Evolutionary conservation across 805 yeast species (phyloP).

Genomic region (Kodamaea lidongshanica): DNA sequence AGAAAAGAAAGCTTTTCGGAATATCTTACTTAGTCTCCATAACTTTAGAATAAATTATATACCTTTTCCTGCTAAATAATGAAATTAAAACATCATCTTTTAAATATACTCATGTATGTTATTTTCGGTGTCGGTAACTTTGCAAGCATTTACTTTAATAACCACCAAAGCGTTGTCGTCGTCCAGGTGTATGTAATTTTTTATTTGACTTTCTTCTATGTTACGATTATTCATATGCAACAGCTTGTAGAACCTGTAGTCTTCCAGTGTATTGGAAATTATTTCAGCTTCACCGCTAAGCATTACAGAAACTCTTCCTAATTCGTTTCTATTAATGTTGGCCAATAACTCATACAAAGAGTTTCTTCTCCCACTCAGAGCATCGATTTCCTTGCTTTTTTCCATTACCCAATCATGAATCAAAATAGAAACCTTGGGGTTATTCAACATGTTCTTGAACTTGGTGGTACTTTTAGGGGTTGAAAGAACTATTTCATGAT

Average conservation of each 20-base stretch:
- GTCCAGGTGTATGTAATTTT: slow-evolving; percentile 42
- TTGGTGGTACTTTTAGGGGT: slow-evolving; percentile 70
- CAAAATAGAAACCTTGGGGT: slow-evolving; percentile 74
- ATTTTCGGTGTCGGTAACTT: slow-evolving; percentile 73
- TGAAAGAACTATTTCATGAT: slow-evolving; percentile 54
- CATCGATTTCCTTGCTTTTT: slow-evolving; percentile 21
- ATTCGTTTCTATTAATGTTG: slow-evolving; percentile 70
- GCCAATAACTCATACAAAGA: slow-evolving; percentile 48
- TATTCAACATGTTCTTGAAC: slow-evolving; percentile 58
- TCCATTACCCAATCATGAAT: slow-evolving; percentile 89
- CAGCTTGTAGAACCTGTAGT: slow-evolving; percentile 54
- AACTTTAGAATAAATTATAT: no score
- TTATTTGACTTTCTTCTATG: slow-evolving; percentile 62
- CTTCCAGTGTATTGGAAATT: slow-evolving; percentile 31
- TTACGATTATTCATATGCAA: slow-evolving; percentile 59
- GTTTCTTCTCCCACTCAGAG: slow-evolving; percentile 16
- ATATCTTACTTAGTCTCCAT: no score
- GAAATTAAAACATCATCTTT: neutral
- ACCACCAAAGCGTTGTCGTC: slow-evolving; percentile 56
- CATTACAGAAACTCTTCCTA: slow-evolving; percentile 78
- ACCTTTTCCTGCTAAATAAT: neutral
- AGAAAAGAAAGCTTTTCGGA: no score
- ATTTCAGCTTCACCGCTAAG: slow-evolving; percentile 65
- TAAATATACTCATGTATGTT: slow-evolving; percentile 38
- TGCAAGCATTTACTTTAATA: slow-evolving; percentile 59